These are phyloP conservation scores for Mucor irregularis DNA, from an alignment of 371 early-diverging fungal species.

Conservation along the genomic window DNA sequence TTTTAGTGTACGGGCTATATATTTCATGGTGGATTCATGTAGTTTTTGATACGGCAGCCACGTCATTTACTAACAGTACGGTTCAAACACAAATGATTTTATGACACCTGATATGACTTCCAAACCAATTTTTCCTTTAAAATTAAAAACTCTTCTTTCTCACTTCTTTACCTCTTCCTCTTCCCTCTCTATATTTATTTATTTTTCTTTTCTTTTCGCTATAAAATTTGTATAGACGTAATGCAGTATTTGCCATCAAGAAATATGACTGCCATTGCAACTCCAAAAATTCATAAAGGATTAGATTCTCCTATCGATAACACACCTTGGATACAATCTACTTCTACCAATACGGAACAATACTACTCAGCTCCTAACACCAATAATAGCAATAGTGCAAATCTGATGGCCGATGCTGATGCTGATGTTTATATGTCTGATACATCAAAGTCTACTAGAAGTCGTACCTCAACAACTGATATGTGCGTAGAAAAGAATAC, in stretches of 20 bases:
- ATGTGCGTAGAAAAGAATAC: conserved; percentile 31
- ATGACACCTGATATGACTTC: conserved; percentile 19
- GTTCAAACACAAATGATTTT: conserved; percentile 19
- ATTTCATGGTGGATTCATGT: no score
- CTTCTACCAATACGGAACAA: conserved; percentile 10
- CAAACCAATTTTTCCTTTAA: conserved; percentile 5
- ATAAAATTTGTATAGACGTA: neutral
- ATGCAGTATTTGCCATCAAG: conserved; percentile 21
- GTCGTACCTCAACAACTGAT: conserved; percentile 8
- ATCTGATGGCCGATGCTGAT: conserved; percentile 1
- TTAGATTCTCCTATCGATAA: neutral
- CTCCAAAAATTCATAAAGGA: conserved; percentile 18
- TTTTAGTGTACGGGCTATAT: neutral
- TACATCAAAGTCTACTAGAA: conserved; percentile 15
- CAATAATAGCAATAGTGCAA: neutral
- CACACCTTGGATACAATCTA: conserved; percentile 20
- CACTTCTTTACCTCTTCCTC: conserved; percentile 2
- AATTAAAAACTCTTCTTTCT: conserved; percentile 2
- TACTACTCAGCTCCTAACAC: conserved; percentile 8
- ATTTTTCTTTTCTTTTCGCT: conserved; percentile 3
- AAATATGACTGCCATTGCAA: conserved; percentile 15
- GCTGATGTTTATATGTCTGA: conserved; percentile 13
- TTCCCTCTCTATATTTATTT: no score
- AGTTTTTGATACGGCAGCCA: conserved; percentile 3
- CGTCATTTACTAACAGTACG: conserved; percentile 30